Percentiles rank a stretch among this genome's conserved stretches.
Conservation (phyloP, 1,139 yeast genomes). For the Keqinozyma sinolaborantium region DNA sequence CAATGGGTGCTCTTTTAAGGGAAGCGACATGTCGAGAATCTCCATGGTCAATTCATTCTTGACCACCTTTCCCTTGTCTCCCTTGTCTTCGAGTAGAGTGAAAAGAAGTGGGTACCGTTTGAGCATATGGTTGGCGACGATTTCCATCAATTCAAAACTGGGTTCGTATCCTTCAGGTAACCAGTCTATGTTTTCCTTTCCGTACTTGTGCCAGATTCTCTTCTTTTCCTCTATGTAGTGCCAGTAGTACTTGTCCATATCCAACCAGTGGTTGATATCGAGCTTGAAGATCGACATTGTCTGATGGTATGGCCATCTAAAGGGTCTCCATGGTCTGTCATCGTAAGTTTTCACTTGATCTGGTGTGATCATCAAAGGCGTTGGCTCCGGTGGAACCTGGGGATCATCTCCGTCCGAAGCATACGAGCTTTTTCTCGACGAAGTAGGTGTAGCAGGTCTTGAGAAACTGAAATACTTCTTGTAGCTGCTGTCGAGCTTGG, state of each 20-base stretch:
- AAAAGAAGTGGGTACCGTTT: conserved; percentile 62
- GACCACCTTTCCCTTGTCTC: conserved; percentile 34
- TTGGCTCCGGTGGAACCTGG: conserved; percentile 40
- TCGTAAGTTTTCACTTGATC: conserved; percentile 63
- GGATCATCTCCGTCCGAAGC: conserved; percentile 8
- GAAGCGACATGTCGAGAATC: conserved; percentile 53
- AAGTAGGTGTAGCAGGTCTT: conserved; percentile 10
- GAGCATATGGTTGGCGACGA: conserved; percentile 56
- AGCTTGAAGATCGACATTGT: conserved; percentile 72
- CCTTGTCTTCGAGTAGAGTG: conserved; percentile 42
- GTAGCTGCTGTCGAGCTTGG: conserved; percentile 6
- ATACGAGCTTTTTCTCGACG: conserved; percentile 9
- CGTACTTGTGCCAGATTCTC: conserved; percentile 54
- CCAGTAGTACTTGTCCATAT: conserved; percentile 72
- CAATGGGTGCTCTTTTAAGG: conserved; percentile 62
- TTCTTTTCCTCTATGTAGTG: conserved; percentile 63
- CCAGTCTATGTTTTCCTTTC: conserved; percentile 62
- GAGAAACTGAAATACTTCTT: conserved; percentile 9
- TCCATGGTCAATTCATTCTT: conserved; percentile 63
- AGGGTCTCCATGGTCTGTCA: conserved; percentile 80
- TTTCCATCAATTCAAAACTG: conserved; percentile 60
- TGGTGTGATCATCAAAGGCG: conserved; percentile 62
- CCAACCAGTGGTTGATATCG: conserved; percentile 73
- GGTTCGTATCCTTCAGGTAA: conserved; percentile 67
- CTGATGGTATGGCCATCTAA: conserved; percentile 78